Evolutionary conservation across 768 basidiomycete genomes (phyloP), one percentile per base, ranked within the genome.

Genomic region (Pleurotus ostreatus): DNA sequence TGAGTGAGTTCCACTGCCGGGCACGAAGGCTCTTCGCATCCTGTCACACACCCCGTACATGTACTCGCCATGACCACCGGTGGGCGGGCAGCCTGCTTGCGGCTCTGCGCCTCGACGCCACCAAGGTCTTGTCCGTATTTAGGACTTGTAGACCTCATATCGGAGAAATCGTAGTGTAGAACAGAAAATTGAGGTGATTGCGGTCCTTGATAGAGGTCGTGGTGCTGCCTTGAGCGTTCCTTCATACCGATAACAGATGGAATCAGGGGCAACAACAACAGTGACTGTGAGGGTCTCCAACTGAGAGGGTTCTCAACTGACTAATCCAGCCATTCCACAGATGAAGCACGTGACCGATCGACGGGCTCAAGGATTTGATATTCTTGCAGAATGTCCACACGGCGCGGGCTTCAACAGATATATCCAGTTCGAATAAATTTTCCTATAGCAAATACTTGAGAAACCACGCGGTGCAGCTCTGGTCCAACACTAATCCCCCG

Each of bases 1-100:
- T 53, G 66, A 16, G 85, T 86, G 54, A 87, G 62, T 48, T 78
- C 74, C 18, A 67, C 61, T 4, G 74, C 61, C 1, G 73, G 56
- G 53, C 68, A 73, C 25, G 62, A 60, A 16, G 71, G 66, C 54
- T 72, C 69, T 40, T 62, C 54, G 58, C 72, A 75, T 43, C 67
- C 68, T 7, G 59, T 57, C 16, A 46, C 60, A 52, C 65, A 69
- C 40, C 66, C 64, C 43, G 55, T 48, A 55, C 66, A 67, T 18
- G 15, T 26, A 12, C 20, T 37, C 26, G 40, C 18, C 30, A 46
- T 55, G n/a, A 44, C 41, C n/a, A 44, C n/a, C n/a, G 41, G 30
- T 18, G 43, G n/a, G n/a, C 23, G 12, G 26, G 38, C 9, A 15
- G 30, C 30, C 30, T 34, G 30, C 30, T 34, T 34, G 30, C 30